Percentiles rank a stretch among this genome's conserved stretches.
Conservation (phyloP, 805 yeast species). For the Starmerella davenportii region DNA sequence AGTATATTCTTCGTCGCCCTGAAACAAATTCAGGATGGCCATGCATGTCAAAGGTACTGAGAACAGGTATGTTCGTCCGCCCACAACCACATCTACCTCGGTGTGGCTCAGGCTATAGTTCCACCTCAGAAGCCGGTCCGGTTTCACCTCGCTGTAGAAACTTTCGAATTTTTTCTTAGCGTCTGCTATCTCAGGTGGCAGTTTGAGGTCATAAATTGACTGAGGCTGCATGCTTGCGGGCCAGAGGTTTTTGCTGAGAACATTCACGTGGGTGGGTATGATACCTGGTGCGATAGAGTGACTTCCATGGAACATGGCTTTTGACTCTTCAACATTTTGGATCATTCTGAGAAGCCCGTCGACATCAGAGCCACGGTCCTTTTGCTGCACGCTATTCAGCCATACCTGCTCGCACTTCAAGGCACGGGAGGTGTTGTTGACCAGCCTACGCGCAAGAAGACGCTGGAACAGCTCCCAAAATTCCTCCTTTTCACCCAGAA, state of each 20-base stretch:
- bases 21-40: slow-evolving; percentile 57
- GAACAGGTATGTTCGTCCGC: slow-evolving; percentile 54
- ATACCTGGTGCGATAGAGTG: slow-evolving; percentile 32
- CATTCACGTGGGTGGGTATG: slow-evolving; percentile 33
- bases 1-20: slow-evolving; percentile 35
- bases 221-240: slow-evolving; percentile 29
- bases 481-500: slow-evolving; percentile 80
- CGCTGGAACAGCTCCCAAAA: slow-evolving; percentile 84
- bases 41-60: slow-evolving; percentile 69
- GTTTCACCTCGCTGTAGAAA: slow-evolving; percentile 26
- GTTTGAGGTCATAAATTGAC: slow-evolving; percentile 6
- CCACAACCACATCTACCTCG: slow-evolving; percentile 56
- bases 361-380: slow-evolving; percentile 2
- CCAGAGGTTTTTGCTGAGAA: slow-evolving; percentile 55
- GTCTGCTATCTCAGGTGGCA: slow-evolving; percentile 29
- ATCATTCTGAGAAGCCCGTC: slow-evolving; percentile 79
- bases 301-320: slow-evolving; percentile 37
- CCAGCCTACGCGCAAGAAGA: slow-evolving; percentile 69
- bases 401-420: slow-evolving; percentile 69
- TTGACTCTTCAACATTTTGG: slow-evolving; percentile 67
- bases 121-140: slow-evolving; percentile 43
- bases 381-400: slow-evolving; percentile 23
- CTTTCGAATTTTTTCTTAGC: slow-evolving; percentile 32
- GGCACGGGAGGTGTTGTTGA: slow-evolving; percentile 65
- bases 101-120: slow-evolving; percentile 68